Base-by-base conservation (phyloP, 805 yeast species). In the Torulaspora microellipsoides region DNA sequence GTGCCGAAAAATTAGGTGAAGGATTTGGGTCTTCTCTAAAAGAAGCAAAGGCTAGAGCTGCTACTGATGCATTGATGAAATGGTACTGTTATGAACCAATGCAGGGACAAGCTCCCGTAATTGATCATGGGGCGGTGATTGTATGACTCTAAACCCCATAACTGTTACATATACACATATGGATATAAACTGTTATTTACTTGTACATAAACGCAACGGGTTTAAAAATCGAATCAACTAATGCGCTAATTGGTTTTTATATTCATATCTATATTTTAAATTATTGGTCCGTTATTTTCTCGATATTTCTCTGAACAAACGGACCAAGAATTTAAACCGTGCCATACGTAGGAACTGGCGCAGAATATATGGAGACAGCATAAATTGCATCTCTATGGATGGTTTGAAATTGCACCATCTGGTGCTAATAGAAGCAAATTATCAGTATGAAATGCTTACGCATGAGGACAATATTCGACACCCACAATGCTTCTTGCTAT, bases 21-120 rank as follows among this genome's bases (percentile, higher is more conserved):
- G 96, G 96, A 33, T 88, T 85, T 60, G 99, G 98, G 30, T 73
- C 95, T 6, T 85, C 95, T 25, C 71, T 93, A 56, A 78, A 77
- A 52, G 98, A 93, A 68, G 96, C 97, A 29, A 86, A 89, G 67
- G 84, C 88, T 32, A 80, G 96, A 65, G 93, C 96, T 29, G 86
- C 89, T 41, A 95, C 89, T 28, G 84, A 85, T 64, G 90, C 97
- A 28, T 77, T 93, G 62, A 82, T 88, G 73, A 79, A 86, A 47
- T 93, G 93, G 83, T 93, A 93, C 69, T 76, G 95, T 59, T 93
- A 93, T 67, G 80, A 84, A 51, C 98, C 98, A 12, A 65, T 83
- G 36, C 74, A 74, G 49, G 71, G 75, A 12, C 72, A 72, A 46
- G 64, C 77, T 32, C 93, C 95, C 25, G 64, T 69, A 28, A 60